These are phyloP conservation scores for Pythium phragmitis DNA, from an alignment of 352 stramenopile genomes.

Conservation along the genomic window DNA sequence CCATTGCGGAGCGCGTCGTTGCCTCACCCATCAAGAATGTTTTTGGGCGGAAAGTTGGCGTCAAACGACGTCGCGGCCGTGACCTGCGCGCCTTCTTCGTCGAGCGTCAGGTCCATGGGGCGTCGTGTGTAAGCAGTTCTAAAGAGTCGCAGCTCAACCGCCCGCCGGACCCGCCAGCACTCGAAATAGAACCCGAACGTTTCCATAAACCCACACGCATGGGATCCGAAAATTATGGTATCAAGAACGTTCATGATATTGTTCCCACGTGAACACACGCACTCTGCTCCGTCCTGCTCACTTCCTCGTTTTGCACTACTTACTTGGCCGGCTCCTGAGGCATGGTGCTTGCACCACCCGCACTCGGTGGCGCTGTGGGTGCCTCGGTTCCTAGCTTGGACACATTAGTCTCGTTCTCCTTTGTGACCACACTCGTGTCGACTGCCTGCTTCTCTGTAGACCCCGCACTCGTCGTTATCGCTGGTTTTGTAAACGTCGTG, in stretches of 20 bases:
- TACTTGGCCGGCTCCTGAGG: too few relatives aligned
- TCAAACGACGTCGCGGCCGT: conserved; percentile 80
- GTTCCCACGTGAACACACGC: too few relatives aligned
- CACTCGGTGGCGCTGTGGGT: neutral
- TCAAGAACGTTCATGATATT: too few relatives aligned
- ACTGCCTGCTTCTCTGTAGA: neutral
- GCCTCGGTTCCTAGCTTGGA: neutral
- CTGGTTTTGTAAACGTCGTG: neutral
- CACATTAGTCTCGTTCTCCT: neutral
- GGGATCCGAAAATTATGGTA: too few relatives aligned
- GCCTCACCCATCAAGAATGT: conserved; percentile 76
- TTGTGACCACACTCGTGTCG: neutral
- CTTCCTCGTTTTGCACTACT: too few relatives aligned
- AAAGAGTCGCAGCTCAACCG: too few relatives aligned
- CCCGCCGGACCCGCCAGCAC: neutral
- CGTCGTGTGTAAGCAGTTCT: neutral
- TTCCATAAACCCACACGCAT: too few relatives aligned
- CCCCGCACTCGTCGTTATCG: too few relatives aligned
- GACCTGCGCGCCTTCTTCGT: conserved; percentile 82
- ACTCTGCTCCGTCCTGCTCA: too few relatives aligned
- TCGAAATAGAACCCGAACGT: neutral
- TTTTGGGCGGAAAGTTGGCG: conserved; percentile 59
- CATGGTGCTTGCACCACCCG: too few relatives aligned
- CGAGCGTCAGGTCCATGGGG: conserved; percentile 70
- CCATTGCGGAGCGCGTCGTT: neutral